Percentiles rank a stretch among this genome's conserved stretches.
Evolutionary conservation across 179 eudicot genomes (phyloP).

Genomic region (Kewa caespitosa): DNA sequence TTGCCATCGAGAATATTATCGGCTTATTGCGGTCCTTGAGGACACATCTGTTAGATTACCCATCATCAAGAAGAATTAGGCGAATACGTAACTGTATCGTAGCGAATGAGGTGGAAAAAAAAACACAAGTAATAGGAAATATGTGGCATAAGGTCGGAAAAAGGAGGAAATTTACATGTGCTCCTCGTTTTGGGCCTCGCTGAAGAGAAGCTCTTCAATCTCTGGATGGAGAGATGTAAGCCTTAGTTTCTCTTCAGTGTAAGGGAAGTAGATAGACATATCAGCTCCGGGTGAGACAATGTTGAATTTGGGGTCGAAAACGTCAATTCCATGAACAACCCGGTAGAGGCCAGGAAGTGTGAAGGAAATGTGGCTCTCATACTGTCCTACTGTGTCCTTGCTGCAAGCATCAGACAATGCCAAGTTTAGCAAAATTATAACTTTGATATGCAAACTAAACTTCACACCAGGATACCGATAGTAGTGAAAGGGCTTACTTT

Average conservation of each 20-base stretch:
- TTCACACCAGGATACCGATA: background rate
- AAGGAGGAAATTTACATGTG: slow-evolving; percentile 57
- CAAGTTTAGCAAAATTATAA: background rate
- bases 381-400: slow-evolving; percentile 77
- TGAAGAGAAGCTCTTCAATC: slow-evolving; percentile 66
- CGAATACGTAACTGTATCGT: too few species aligned
- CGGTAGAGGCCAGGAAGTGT: slow-evolving; percentile 82
- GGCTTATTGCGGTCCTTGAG: slow-evolving; percentile 61
- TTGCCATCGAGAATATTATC: slow-evolving; percentile 85
- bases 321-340: slow-evolving; percentile 76
- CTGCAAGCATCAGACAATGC: slow-evolving; percentile 35
- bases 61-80: background rate
- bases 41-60: slow-evolving; percentile 20
- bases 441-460: background rate
- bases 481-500: slow-evolving; percentile 43
- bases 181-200: slow-evolving; percentile 57
- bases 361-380: slow-evolving; percentile 72
- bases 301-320: slow-evolving; percentile 88
- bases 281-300: slow-evolving; percentile 92
- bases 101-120: too few species aligned
- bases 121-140: too few species aligned
- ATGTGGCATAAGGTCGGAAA: background rate
- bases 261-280: slow-evolving; percentile 69
- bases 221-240: slow-evolving; percentile 61
- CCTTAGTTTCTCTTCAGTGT: slow-evolving; percentile 58